Base-by-base conservation (phyloP, 2,329 filamentous ascomycete species). In the Colletotrichum filicis region DNA sequence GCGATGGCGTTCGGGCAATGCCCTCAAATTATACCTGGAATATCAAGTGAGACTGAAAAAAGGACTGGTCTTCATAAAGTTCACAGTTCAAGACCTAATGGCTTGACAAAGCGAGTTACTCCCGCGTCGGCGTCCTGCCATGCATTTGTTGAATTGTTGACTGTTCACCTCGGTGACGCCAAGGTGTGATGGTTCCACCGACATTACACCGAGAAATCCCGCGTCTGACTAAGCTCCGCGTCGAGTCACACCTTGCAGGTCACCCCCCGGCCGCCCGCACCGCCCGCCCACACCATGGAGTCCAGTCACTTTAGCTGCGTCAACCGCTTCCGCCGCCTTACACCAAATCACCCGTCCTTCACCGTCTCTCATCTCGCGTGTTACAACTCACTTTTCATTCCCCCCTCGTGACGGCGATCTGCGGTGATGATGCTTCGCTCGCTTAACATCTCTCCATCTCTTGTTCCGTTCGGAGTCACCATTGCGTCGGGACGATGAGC, bases 1-100 rank as follows among this genome's bases (percentile, higher is more conserved):
- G 74, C 74, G 69, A 66, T 46, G 74, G 74, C 68, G 74, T 75
- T 74, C 57, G 30, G 74, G 68, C 35, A 70, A 30, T 59, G 46
- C 24, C 30, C 24, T 42, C 9, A 12, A 2, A 19, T 22, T 28
- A 37, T 52, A 32, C 16, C 16, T 55, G 12, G 11, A 11, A 35
- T 7, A 3, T 19, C n/a, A 19, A 26, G 4, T 26, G n/a, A 24
- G 53, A 24, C 6, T n/a, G 30, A n/a, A n/a, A 19, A 28, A n/a
- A 30, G 5, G 52, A 49, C n/a, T n/a, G 19, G 30, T 7, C 11
- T 32, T 32, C 55, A 22, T 49, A 0, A 19, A 7, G 14, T 35
- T 35, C 11, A 22, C 7, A 3, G 4, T 9, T n/a, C 8, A 11
- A 49, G 9, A n/a, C 42, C 8, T 22, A 4, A 22, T n/a, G 42